These are phyloP conservation scores for Pelargonium citronellum DNA, from an alignment of 441 rosid genomes.

Conservation along the genomic window DNA sequence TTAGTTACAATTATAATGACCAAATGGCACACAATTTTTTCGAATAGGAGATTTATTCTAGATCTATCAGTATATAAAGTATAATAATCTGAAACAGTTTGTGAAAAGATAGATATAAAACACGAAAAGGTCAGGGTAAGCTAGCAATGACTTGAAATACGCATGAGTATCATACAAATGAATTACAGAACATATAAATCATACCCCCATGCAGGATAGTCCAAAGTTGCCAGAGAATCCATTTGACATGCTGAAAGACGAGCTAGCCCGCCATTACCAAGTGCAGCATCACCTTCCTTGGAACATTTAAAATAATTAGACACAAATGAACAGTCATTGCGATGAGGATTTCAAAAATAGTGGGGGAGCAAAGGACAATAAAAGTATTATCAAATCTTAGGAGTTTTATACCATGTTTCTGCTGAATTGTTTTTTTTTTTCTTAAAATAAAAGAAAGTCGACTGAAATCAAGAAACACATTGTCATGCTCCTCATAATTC, in stretches of 20 bases:
- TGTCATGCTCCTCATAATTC: neutral
- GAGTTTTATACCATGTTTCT: neutral
- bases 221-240: constrained; percentile 25
- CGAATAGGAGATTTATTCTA: neutral
- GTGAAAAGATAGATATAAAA: neutral
- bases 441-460: neutral
- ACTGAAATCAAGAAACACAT: neutral
- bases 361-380: neutral
- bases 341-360: neutral
- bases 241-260: constrained; percentile 22
- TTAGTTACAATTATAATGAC: neutral
- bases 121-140: neutral
- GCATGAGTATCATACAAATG: neutral
- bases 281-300: constrained; percentile 29
- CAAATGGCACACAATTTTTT: neutral
- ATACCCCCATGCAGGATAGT: constrained; percentile 28
- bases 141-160: neutral
- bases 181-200: constrained; percentile 4
- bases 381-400: neutral
- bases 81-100: constrained; percentile 6
- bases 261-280: constrained; percentile 28
- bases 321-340: neutral
- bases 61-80: neutral
- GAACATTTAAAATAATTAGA: constrained; percentile 6
- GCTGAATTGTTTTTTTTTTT: neutral